A percentile compares a stretch with the other conserved stretches of the same genome.
Conservation (phyloP, 352 stramenopile genomes). For the Globisporangium emineosum region DNA sequence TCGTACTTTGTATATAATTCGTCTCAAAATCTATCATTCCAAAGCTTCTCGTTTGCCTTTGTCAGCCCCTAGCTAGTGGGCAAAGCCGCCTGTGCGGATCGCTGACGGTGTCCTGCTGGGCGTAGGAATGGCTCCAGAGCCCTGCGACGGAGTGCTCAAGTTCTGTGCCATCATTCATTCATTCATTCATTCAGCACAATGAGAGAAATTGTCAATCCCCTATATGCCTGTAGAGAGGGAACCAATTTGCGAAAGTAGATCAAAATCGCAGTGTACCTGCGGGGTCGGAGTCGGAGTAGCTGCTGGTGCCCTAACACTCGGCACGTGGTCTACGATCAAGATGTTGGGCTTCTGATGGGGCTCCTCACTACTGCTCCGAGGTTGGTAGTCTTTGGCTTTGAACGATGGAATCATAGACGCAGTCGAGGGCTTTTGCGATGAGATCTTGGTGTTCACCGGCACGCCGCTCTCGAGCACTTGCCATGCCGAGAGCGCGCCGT, state of each 20-base stretch:
- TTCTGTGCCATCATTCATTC: too few relatives aligned
- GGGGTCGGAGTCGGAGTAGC: too few relatives aligned
- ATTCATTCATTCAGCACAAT: too few relatives aligned
- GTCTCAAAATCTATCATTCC: background rate
- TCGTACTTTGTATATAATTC: background rate
- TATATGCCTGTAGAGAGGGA: too few relatives aligned
- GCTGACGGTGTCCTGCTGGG: background rate
- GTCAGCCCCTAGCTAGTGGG: too few relatives aligned
- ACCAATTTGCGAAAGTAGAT: too few relatives aligned
- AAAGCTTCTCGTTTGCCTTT: too few relatives aligned
- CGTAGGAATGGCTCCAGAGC: background rate
- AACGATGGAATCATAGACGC: background rate
- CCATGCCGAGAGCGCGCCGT: conserved; percentile 41
- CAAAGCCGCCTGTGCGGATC: conserved; percentile 18
- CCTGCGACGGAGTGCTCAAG: too few relatives aligned
- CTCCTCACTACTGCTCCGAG: background rate
- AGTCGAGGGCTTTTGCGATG: background rate
- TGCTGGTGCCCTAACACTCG: too few relatives aligned
- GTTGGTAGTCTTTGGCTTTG: background rate
- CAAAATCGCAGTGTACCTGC: background rate
- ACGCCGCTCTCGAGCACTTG: conserved; percentile 44
- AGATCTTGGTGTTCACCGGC: conserved; percentile 27
- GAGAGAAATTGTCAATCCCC: background rate
- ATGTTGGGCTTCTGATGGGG: conserved; percentile 27
- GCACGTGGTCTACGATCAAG: conserved; percentile 25